Conservation (phyloP, 2,329 filamentous ascomycete species). For the Aspergillus pseudotamarii region DNA sequence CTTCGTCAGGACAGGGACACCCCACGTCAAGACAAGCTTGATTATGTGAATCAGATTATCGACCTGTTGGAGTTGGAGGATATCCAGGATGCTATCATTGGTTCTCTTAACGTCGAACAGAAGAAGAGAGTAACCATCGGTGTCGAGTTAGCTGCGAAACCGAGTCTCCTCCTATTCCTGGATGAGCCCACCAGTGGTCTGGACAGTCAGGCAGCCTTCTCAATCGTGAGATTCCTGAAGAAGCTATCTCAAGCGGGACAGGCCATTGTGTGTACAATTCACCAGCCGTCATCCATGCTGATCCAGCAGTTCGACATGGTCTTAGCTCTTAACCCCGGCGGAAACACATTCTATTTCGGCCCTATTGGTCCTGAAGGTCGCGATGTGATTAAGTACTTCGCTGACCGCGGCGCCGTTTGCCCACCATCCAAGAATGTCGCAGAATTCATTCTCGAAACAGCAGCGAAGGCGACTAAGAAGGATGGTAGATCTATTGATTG, state of each 20-base stretch:
- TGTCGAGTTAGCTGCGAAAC: slow-evolving; percentile 72
- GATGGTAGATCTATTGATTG: slow-evolving; percentile 66
- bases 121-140: slow-evolving; percentile 73
- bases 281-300: slow-evolving; percentile 70
- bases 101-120: slow-evolving; percentile 68
- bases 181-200: slow-evolving; percentile 74
- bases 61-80: slow-evolving; percentile 66
- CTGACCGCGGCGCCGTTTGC: slow-evolving; percentile 65
- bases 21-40: slow-evolving; percentile 63
- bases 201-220: slow-evolving; percentile 69
- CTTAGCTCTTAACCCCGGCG: slow-evolving; percentile 67
- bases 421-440: slow-evolving; percentile 68
- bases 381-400: slow-evolving; percentile 69
- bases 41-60: slow-evolving; percentile 68
- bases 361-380: slow-evolving; percentile 68
- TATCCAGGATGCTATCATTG: slow-evolving; percentile 68
- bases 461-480: slow-evolving; percentile 58
- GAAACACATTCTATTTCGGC: slow-evolving; percentile 74
- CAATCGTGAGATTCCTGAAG: slow-evolving; percentile 68
- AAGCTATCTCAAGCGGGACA: slow-evolving; percentile 69
- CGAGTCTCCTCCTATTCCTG: slow-evolving; percentile 68
- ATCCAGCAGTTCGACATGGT: slow-evolving; percentile 76
- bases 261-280: slow-evolving; percentile 74
- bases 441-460: slow-evolving; percentile 68
- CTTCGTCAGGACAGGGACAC: slow-evolving; percentile 61